Evolutionary conservation across 768 basidiomycete species (phyloP).

Genomic region (Holtermanniella nyarrowii): DNA sequence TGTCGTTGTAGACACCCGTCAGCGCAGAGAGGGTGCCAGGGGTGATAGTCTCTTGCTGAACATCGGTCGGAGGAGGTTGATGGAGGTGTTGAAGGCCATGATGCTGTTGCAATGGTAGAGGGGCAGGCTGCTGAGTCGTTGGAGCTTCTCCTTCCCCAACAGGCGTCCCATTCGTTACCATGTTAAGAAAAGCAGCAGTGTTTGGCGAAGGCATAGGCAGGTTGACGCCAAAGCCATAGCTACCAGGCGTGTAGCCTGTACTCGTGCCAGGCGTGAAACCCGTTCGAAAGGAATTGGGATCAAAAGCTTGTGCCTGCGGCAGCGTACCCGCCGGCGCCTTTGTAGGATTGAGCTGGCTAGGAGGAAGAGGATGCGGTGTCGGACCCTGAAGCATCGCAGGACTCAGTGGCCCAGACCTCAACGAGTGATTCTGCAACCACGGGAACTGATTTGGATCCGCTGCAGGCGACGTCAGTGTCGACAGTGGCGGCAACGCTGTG

Average conservation of each 20-base stretch:
- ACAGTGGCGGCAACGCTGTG: conserved; percentile 34
- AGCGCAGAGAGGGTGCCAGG: conserved; percentile 67
- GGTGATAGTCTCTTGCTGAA: conserved; percentile 45
- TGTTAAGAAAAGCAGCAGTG: conserved; percentile 82
- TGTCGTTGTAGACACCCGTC: conserved; percentile 60
- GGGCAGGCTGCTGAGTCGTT: conserved; percentile 14
- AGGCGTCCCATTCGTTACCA: conserved; percentile 61
- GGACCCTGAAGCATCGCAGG: conserved; percentile 94
- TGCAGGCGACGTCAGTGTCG: conserved; percentile 36
- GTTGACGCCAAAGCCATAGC: conserved; percentile 40
- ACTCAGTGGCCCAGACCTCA: conserved; percentile 84
- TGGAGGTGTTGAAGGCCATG: conserved; percentile 19
- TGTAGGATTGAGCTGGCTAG: conserved; percentile 19
- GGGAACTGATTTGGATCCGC: conserved; percentile 39
- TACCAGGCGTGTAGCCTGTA: conserved; percentile 65
- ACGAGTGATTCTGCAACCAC: conserved; percentile 54
- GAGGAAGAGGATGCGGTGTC: conserved; percentile 37
- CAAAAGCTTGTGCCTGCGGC: conserved; percentile 47
- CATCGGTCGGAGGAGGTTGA: conserved; percentile 9
- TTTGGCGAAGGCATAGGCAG: conserved; percentile 79
- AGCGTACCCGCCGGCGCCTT: conserved; percentile 12
- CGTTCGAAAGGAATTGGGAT: conserved; percentile 59
- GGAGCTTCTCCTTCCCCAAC: conserved; percentile 13
- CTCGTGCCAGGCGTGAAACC: conserved; percentile 61
- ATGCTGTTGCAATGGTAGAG: conserved; percentile 25